Percentiles rank a stretch among this genome's conserved stretches.
Evolutionary conservation across 345 rosid species (phyloP).

Genomic region (Microcos paniculata): DNA sequence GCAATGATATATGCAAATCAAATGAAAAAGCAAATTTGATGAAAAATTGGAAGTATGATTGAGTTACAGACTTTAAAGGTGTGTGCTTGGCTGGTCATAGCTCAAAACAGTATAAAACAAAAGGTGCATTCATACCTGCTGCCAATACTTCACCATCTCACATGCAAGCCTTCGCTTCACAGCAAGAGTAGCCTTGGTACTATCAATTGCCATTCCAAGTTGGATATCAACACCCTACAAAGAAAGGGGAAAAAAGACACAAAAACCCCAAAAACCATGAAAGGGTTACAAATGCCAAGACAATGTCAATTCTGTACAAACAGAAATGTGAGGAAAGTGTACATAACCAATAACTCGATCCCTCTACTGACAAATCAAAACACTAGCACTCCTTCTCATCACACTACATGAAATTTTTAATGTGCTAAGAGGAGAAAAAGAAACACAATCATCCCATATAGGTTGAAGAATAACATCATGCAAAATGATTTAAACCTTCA

Average conservation of each 20-base stretch:
- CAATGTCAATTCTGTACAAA: neutral
- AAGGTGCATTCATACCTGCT: slow-evolving; percentile 62
- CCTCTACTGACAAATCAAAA: neutral
- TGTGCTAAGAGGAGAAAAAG: neutral
- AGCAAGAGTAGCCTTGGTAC: slow-evolving; percentile 97
- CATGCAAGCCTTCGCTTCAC: slow-evolving; percentile 99
- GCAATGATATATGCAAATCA: neutral
- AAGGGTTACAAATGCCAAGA: neutral
- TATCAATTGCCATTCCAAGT: slow-evolving; percentile 98
- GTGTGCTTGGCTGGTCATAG: neutral
- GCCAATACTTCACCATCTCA: slow-evolving; percentile 99
- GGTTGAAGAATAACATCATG: neutral
- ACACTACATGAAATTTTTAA: neutral
- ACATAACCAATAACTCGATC: neutral
- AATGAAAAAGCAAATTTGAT: neutral
- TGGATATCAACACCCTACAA: slow-evolving; percentile 92
- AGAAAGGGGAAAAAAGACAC: slow-evolving; percentile 23
- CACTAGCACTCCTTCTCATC: neutral
- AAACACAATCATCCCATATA: neutral
- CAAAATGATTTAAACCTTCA: neutral
- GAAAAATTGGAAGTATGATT: neutral
- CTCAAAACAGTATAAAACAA: neutral
- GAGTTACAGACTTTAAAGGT: neutral
- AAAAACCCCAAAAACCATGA: slow-evolving; percentile 12
- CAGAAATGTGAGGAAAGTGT: neutral